A percentile compares a stretch with the other conserved stretches of the same genome.
These are phyloP conservation scores for Rhodotorula babjevae DNA, from an alignment of 768 basidiomycete species.

Conservation along the genomic window DNA sequence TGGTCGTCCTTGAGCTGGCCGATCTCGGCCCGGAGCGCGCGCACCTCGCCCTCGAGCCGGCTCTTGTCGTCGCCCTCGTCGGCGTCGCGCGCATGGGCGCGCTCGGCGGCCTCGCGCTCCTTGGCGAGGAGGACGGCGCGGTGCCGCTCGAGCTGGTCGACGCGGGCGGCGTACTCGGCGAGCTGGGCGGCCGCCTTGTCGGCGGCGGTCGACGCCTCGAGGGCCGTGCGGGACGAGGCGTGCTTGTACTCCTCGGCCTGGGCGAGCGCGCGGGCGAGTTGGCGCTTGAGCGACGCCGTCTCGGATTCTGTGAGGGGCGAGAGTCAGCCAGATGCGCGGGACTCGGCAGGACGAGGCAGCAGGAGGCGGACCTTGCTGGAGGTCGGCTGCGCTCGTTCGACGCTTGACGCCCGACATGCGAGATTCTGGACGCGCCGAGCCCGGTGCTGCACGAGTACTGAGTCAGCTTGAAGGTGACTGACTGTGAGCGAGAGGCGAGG, in stretches of 20 bases:
- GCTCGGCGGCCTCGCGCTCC: slow-evolving; percentile 28
- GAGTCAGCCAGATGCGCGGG: no score
- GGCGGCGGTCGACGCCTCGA: slow-evolving; percentile 8
- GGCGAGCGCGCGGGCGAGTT: slow-evolving; percentile 24
- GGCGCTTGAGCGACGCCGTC: slow-evolving; percentile 27
- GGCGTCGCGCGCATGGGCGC: not conserved
- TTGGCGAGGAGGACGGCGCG: slow-evolving; percentile 33
- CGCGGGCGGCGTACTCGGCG: slow-evolving; percentile 3
- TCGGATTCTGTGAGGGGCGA: slow-evolving; percentile 30
- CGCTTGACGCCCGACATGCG: slow-evolving; percentile 16
- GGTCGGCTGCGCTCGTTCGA: slow-evolving; percentile 17
- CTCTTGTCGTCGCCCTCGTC: slow-evolving; percentile 6
- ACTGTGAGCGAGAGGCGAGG: not conserved
- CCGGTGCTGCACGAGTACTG: not conserved
- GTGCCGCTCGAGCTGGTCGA: slow-evolving; percentile 35
- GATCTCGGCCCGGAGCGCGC: slow-evolving; percentile 4
- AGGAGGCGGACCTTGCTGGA: slow-evolving; percentile 13
- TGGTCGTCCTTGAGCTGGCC: slow-evolving; percentile 15
- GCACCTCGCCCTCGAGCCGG: slow-evolving; percentile 7
- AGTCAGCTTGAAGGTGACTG: no score
- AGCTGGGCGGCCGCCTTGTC: slow-evolving; percentile 22
- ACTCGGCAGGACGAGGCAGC: no score
- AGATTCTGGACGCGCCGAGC: not conserved
- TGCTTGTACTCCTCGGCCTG: slow-evolving; percentile 31
- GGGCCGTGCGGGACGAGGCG: slow-evolving; percentile 13